Percentiles rank a stretch among this genome's conserved stretches.
phyloP scores from a whole-genome alignment of 768 basidiomycete genomes.

The Cyclocybe cylindracea region DNA sequence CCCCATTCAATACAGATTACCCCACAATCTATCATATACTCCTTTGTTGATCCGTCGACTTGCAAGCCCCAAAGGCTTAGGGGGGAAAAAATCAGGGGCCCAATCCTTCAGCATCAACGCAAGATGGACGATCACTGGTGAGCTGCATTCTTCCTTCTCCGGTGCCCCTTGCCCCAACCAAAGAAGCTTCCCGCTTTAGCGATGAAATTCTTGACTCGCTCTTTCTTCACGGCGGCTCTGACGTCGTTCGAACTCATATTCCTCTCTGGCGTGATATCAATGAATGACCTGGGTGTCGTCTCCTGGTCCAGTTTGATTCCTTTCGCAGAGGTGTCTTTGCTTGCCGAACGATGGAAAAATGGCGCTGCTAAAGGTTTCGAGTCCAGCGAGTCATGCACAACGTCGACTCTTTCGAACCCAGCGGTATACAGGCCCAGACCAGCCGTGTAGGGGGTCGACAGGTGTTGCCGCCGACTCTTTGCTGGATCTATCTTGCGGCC shows the following conservation, averaged over 20 bases:
- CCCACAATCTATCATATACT: no score
- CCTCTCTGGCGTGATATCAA: constrained; percentile 36
- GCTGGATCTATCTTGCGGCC: background rate
- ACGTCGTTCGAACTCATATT: constrained; percentile 2
- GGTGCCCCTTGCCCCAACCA: constrained; percentile 24
- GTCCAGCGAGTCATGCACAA: no score
- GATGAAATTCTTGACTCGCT: constrained; percentile 22
- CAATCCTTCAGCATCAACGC: no score
- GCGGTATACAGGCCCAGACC: background rate
- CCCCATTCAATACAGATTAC: background rate
- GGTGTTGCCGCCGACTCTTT: constrained; percentile 2
- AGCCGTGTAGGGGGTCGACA: background rate
- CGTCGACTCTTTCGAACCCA: no score
- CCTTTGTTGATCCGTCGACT: no score
- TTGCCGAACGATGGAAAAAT: background rate
- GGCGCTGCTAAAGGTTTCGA: background rate
- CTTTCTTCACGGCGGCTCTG: constrained; percentile 14
- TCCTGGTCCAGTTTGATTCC: constrained; percentile 4
- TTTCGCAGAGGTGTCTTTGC: constrained; percentile 1
- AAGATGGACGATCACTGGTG: no score
- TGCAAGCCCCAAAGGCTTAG: no score
- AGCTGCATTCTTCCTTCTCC: background rate
- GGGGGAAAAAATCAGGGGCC: background rate
- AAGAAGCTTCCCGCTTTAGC: constrained; percentile 23
- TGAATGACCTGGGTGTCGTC: constrained; percentile 32